Conservation (phyloP, 768 basidiomycete genomes). For the Serendipita sp. region DNA sequence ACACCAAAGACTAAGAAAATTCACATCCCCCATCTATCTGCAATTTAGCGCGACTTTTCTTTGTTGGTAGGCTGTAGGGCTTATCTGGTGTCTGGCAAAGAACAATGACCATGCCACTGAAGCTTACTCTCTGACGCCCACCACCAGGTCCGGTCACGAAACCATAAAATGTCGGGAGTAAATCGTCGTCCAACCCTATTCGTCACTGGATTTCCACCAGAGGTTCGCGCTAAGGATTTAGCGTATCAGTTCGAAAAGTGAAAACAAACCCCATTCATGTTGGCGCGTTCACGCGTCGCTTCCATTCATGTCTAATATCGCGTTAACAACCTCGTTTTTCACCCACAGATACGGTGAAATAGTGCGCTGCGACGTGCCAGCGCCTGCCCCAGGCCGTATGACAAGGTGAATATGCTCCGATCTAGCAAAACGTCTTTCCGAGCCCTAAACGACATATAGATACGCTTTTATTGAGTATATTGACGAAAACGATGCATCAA, state of each 20-base stretch:
- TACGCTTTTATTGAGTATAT: constrained; percentile 4
- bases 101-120: too few species aligned
- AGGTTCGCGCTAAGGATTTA: constrained; percentile 70
- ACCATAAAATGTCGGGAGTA: background rate
- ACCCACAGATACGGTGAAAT: constrained; percentile 57
- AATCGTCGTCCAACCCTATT: constrained; percentile 50
- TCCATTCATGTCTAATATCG: constrained; percentile 8
- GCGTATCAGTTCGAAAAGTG: constrained; percentile 82
- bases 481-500: background rate
- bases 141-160: background rate
- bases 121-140: too few species aligned
- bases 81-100: too few species aligned
- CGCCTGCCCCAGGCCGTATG: constrained; percentile 26
- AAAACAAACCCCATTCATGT: constrained; percentile 13
- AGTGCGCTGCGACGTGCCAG: constrained; percentile 80
- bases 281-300: background rate
- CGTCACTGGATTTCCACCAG: constrained; percentile 70
- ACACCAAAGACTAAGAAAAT: too few species aligned
- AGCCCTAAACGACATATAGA: background rate
- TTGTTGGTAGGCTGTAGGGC: too few species aligned
- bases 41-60: too few species aligned
- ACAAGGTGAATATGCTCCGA: background rate
- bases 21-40: too few species aligned
- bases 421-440: background rate
- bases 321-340: background rate